Conservation (phyloP, 31 red algal genomes). For the Porphyra umbilicalis region DNA sequence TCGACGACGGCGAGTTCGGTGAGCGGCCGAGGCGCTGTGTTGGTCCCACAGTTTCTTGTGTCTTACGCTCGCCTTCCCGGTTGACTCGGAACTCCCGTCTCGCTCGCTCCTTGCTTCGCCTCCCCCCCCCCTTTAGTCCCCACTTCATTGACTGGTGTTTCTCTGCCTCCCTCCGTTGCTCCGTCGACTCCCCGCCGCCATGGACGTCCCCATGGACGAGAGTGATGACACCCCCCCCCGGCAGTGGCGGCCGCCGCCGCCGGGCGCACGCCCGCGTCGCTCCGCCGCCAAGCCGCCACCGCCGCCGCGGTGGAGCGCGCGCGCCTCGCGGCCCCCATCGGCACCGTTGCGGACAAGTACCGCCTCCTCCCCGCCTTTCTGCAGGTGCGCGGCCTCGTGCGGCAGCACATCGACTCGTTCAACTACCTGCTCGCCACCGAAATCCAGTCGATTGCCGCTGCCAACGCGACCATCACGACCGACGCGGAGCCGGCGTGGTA, state of each 20-base stretch:
- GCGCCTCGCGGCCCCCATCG: slow-evolving; percentile 45
- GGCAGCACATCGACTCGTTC: slow-evolving; percentile 90
- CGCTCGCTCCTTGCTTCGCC: too few relatives aligned
- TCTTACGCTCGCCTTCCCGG: too few relatives aligned
- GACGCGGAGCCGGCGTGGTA: slow-evolving; percentile 71
- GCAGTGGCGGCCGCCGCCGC: slow-evolving; percentile 5
- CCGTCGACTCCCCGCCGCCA: neutral
- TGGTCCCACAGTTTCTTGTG: too few relatives aligned
- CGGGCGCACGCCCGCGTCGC: slow-evolving; percentile 42
- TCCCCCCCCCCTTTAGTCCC: too few relatives aligned
- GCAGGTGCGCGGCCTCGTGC: slow-evolving; percentile 57
- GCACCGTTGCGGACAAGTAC: slow-evolving; percentile 54
- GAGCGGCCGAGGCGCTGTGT: too few relatives aligned
- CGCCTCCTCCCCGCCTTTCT: slow-evolving; percentile 54
- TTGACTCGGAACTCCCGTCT: too few relatives aligned
- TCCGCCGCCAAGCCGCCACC: slow-evolving; percentile 37
- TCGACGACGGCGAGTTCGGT: too few relatives aligned
- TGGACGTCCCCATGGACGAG: neutral
- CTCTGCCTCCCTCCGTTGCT: too few relatives aligned
- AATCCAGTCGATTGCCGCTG: slow-evolving; percentile 67
- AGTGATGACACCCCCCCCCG: neutral
- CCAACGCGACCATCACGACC: slow-evolving; percentile 69
- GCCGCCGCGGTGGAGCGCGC: slow-evolving; percentile 28
- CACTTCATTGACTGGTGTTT: too few relatives aligned
- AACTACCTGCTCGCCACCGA: slow-evolving; percentile 85